Conservation (phyloP, 306 rosid genomes). For the Hippophae gyantsensis region DNA sequence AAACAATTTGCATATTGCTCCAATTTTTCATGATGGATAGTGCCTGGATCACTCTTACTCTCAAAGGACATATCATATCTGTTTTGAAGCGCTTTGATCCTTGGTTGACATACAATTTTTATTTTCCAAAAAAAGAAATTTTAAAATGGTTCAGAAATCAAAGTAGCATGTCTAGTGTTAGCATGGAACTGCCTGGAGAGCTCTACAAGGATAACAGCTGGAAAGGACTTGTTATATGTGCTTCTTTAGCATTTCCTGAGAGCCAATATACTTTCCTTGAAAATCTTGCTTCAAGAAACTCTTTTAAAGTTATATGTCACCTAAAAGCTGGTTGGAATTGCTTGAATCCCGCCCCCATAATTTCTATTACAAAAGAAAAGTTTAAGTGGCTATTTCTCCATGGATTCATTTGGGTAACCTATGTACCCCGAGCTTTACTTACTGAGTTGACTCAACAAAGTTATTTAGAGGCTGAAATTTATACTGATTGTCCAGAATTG, state of each 20-base stretch:
- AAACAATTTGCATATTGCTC: neutral
- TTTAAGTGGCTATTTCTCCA: neutral
- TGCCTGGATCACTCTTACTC: neutral
- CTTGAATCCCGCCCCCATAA: neutral
- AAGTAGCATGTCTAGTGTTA: neutral
- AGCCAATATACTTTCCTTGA: neutral
- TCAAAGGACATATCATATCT: neutral
- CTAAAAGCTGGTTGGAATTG: neutral
- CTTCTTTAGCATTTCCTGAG: neutral
- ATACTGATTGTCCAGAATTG: too few relatives aligned
- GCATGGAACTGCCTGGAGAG: neutral
- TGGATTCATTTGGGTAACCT: conserved; percentile 9
- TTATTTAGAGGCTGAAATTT: too few relatives aligned
- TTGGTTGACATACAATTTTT: neutral
- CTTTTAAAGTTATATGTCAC: conserved; percentile 6
- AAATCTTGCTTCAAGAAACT: neutral
- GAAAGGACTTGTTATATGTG: conserved; percentile 2
- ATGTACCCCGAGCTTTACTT: too few relatives aligned
- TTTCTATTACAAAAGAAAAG: neutral
- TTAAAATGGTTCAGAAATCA: neutral
- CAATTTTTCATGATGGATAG: neutral
- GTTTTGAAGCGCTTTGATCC: neutral
- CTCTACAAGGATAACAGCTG: neutral
- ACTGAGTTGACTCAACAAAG: too few relatives aligned
- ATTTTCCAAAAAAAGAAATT: conserved; percentile 6